Base-by-base conservation (phyloP, 129 eudicot genomes). In the Flaveria linearis region DNA sequence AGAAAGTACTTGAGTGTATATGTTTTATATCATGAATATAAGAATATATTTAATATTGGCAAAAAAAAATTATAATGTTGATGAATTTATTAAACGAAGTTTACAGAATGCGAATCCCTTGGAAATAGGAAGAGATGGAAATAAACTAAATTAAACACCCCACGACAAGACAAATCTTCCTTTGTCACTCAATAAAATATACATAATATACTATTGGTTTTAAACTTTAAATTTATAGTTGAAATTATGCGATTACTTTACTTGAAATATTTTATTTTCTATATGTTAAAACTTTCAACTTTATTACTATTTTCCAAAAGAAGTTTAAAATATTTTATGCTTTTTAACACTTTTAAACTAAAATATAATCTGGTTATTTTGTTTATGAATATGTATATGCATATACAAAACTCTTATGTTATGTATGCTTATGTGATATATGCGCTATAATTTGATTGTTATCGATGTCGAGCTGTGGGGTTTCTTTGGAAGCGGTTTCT, bases 91-190 rank as follows among this genome's bases (percentile, higher is more conserved):
- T 36, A 18, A 55, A 36, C 47, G 0, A 72, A 55, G 57, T 73
- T 17, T 56, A 30, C 45, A 30, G 28, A 74, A 61, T 74, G 30
- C 60, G 78, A 62, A 74, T 74, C 28, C 60, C 71, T 74, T 74
- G 78, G 70, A 28, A 74, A 39, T 74, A 7, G 53, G 69, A 15
- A 57, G 71, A 74, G 70, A 36, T 73, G 68, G 28, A 23, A 60
- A 23, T 60, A 60, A 61, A 45, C 33, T 43, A 45, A 14, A 2
- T 25, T 2, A 26, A 60, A 74, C 69, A 45, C 46, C 42, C 23
- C 18, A 42, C 17, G 69, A 74, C 78, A 61, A 61, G 78, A 74
- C 71, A 74, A 45, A 74, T 60, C 46, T 45, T 72, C 65, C 55
- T 33, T 51, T 49, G 15, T 14, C 23, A 47, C 46, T 70, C 30